phyloP scores from a whole-genome alignment of 176 grass and related monocot species.

The Aegilops sharonensis region DNA sequence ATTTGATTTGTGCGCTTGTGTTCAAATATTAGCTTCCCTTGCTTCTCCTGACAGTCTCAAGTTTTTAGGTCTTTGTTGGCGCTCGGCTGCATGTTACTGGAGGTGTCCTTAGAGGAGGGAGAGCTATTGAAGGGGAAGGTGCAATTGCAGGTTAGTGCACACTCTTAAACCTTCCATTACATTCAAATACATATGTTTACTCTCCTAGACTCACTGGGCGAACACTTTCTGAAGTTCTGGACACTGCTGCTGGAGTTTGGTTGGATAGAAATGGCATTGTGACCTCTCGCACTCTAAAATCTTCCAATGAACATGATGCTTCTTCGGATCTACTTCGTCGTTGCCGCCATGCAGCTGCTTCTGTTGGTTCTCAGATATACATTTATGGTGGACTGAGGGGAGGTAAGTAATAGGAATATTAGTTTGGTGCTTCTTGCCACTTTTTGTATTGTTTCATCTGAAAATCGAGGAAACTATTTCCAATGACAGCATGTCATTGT shows the following conservation, averaged over 20 bases:
- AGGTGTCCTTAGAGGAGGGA: constrained; percentile 93
- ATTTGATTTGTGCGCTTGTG: constrained; percentile 18
- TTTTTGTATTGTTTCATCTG: constrained; percentile 18
- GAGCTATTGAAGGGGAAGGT: constrained; percentile 88
- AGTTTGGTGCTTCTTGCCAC: not conserved
- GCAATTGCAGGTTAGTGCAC: constrained; percentile 73
- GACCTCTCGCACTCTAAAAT: constrained; percentile 70
- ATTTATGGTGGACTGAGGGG: constrained; percentile 90
- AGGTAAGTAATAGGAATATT: constrained; percentile 52
- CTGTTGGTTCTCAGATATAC: constrained; percentile 86
- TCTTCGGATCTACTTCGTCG: constrained; percentile 88
- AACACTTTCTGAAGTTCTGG: constrained; percentile 67
- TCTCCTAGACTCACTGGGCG: constrained; percentile 28
- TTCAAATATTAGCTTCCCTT: constrained; percentile 18
- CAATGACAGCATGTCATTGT: not conserved
- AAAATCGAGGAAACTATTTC: not conserved
- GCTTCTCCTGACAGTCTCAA: constrained; percentile 44
- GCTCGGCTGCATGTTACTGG: constrained; percentile 98
- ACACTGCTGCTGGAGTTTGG: constrained; percentile 99
- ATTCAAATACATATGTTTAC: constrained; percentile 24
- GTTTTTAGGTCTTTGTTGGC: constrained; percentile 86
- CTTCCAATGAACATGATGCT: constrained; percentile 74
- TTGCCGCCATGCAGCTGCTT: constrained; percentile 88
- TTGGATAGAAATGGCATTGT: constrained; percentile 98
- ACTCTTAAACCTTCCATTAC: not conserved